phyloP scores from a whole-genome alignment of 305 asterid genomes.

The Solanum hybrid region DNA sequence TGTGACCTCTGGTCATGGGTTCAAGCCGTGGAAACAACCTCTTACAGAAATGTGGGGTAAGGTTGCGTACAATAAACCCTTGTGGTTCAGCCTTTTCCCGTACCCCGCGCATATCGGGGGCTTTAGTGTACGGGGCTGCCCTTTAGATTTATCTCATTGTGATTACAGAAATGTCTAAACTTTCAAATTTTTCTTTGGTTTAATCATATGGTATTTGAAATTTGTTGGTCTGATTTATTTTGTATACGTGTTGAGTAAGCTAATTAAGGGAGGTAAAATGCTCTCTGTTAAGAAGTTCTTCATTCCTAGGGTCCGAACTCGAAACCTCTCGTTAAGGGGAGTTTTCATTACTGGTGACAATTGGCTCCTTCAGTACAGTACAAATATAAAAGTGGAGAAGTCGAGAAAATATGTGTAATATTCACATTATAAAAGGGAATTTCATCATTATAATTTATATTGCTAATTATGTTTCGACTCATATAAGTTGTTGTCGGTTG shows the following conservation, averaged over 20 bases:
- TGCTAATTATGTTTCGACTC: background rate
- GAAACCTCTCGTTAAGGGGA: background rate
- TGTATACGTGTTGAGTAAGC: background rate
- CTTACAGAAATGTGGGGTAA: background rate
- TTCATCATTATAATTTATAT: background rate
- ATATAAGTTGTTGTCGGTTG: background rate
- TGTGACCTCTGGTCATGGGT: background rate
- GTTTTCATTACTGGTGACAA: background rate
- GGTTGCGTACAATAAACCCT: background rate
- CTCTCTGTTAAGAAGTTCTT: background rate
- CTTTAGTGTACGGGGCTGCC: background rate
- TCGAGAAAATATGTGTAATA: background rate
- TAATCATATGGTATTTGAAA: background rate
- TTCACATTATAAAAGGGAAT: background rate
- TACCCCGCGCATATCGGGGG: background rate
- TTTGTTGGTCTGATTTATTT: background rate
- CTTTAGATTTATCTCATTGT: background rate
- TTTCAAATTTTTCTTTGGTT: background rate
- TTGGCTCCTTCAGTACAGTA: background rate
- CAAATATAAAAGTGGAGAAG: background rate
- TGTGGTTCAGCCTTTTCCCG: background rate
- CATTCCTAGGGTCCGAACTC: background rate
- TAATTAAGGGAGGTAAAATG: background rate
- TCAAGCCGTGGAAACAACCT: background rate
- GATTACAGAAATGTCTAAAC: background rate